phyloP scores from a whole-genome alignment of 768 basidiomycete species.

The Lentinus brumalis region DNA sequence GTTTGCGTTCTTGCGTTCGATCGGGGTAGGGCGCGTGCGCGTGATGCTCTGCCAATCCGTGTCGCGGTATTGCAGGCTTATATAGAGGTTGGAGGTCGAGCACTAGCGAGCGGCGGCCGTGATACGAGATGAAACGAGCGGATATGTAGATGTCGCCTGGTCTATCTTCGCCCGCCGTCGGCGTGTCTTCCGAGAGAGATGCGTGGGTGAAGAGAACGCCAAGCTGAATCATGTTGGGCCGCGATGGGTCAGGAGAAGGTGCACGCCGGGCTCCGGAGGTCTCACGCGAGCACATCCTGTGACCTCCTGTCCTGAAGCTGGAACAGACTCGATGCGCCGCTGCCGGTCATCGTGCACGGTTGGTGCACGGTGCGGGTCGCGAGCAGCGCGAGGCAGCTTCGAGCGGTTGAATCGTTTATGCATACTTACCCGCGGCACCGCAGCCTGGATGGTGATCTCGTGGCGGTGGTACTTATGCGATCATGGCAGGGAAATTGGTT shows the following conservation, averaged over 20 bases:
- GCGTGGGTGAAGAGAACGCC: slow-evolving; percentile 15
- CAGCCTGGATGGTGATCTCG: no score
- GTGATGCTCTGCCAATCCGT: not conserved
- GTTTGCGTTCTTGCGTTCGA: not conserved
- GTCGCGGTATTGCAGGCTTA: not conserved
- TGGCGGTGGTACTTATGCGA: no score
- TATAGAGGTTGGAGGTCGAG: not conserved
- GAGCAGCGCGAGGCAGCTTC: no score
- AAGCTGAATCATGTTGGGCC: slow-evolving; percentile 12
- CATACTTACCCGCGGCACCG: not conserved
- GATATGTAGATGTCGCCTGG: not conserved
- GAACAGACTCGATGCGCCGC: slow-evolving; percentile 9
- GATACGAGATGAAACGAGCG: not conserved
- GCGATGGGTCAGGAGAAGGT: slow-evolving; percentile 10
- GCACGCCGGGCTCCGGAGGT: slow-evolving; percentile 2
- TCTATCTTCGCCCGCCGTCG: slow-evolving; percentile 14
- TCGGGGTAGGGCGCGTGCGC: not conserved
- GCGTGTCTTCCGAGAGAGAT: slow-evolving; percentile 3
- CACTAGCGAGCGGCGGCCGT: slow-evolving; percentile 8
- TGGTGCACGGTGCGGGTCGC: not conserved
- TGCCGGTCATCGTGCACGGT: not conserved
- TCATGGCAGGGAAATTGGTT: not conserved
- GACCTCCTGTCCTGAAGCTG: slow-evolving; percentile 7
- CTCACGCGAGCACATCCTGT: slow-evolving; percentile 16
- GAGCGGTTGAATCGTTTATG: no score